phyloP scores from a whole-genome alignment of 2,329 filamentous ascomycete genomes.

The Verticillium isaacii region DNA sequence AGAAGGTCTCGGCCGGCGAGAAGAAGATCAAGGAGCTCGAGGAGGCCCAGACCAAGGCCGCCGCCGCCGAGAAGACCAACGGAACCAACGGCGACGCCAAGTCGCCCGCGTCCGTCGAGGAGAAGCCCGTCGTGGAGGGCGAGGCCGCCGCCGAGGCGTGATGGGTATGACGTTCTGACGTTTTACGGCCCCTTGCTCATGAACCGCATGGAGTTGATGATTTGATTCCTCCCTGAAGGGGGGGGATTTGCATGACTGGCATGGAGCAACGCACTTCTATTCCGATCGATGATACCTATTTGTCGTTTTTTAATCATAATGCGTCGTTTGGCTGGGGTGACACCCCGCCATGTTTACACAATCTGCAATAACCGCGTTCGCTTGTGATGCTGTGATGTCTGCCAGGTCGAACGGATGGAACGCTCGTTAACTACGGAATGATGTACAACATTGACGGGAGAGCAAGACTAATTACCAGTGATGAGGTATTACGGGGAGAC shows the following conservation, averaged over 20 bases:
- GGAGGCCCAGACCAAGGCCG: conserved; percentile 12
- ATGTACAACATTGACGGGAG: too few species aligned
- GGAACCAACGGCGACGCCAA: neutral
- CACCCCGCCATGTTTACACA: neutral
- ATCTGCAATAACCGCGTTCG: too few species aligned
- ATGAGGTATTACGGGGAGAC: too few species aligned
- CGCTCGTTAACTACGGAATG: too few species aligned
- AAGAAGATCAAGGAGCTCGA: conserved; percentile 7
- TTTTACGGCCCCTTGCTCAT: neutral
- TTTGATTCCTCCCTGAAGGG: neutral
- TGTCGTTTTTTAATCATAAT: conserved; percentile 1
- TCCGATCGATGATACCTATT: conserved; percentile 1
- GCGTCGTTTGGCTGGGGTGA: neutral
- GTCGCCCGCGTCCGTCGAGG: neutral
- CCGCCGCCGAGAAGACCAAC: conserved; percentile 12
- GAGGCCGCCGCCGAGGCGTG: neutral
- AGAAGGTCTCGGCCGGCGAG: conserved; percentile 6
- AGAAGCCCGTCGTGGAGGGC: neutral
- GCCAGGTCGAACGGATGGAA: too few species aligned
- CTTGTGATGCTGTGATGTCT: neutral
- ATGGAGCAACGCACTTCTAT: conserved; percentile 1
- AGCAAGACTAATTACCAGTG: too few species aligned
- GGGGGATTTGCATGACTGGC: neutral
- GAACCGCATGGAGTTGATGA: neutral
- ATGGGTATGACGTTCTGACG: neutral